Conservation (phyloP, 2,329 filamentous ascomycete genomes). For the Aspergillus sp. region DNA sequence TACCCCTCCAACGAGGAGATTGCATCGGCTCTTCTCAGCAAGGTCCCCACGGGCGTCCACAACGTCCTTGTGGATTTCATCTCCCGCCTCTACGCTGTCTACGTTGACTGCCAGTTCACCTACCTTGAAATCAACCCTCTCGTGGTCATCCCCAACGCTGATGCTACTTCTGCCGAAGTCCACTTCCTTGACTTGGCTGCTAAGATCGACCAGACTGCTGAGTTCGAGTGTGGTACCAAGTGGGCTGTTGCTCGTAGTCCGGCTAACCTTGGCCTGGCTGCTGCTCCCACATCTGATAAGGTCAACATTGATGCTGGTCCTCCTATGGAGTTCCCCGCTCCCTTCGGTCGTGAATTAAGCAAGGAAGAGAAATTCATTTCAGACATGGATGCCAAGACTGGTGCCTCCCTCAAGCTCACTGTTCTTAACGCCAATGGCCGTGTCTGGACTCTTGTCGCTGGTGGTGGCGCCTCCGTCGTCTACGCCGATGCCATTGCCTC, state of each 20-base stretch:
- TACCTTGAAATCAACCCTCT: slow-evolving; percentile 99
- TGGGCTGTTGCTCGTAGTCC: slow-evolving; percentile 96
- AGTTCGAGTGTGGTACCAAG: slow-evolving; percentile 99
- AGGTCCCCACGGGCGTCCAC: slow-evolving; percentile 93
- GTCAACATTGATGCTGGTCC: slow-evolving; percentile 94
- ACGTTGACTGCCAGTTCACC: slow-evolving; percentile 99
- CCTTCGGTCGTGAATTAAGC: slow-evolving; percentile 95
- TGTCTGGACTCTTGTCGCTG: slow-evolving; percentile 97
- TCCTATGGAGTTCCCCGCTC: slow-evolving; percentile 98
- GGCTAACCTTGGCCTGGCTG: slow-evolving; percentile 79
- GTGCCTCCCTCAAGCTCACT: slow-evolving; percentile 97
- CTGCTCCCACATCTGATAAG: slow-evolving; percentile 66
- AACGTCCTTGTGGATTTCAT: slow-evolving; percentile 99
- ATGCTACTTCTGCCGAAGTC: slow-evolving; percentile 88
- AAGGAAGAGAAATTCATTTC: slow-evolving; percentile 99
- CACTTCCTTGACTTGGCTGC: slow-evolving; percentile 98
- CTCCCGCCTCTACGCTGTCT: slow-evolving; percentile 95
- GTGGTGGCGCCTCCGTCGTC: slow-evolving; percentile 98
- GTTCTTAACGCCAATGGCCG: slow-evolving; percentile 89
- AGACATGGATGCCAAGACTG: slow-evolving; percentile 98
- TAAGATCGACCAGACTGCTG: slow-evolving; percentile 98
- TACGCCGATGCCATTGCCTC: slow-evolving; percentile 99
- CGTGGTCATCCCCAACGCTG: slow-evolving; percentile 92
- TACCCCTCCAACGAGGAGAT: slow-evolving; percentile 97
- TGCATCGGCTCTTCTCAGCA: slow-evolving; percentile 78